These are phyloP conservation scores for Pezicula carpinea DNA, from an alignment of 2,329 filamentous ascomycete genomes.

Conservation along the genomic window DNA sequence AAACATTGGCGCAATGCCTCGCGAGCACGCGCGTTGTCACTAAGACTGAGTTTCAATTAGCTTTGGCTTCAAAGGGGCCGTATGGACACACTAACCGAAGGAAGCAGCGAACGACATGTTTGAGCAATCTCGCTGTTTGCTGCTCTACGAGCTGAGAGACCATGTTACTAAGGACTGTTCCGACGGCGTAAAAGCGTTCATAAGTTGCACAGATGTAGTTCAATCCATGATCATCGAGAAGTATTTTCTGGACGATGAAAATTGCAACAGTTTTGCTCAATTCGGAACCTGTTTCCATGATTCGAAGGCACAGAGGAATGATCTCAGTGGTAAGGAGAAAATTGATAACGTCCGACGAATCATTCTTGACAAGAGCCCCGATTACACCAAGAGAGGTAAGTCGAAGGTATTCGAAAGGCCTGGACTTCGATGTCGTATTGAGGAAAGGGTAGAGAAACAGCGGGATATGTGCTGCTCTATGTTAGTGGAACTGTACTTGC, in stretches of 20 bases:
- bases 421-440: conserved; percentile 96
- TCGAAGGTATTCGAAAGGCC: conserved; percentile 94
- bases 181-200: conserved; percentile 96
- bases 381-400: conserved; percentile 95
- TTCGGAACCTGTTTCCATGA: conserved; percentile 99
- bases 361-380: conserved; percentile 95
- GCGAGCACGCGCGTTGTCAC: conserved; percentile 91
- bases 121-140: conserved; percentile 90
- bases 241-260: conserved; percentile 98
- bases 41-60: conserved; percentile 54
- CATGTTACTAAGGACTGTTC: conserved; percentile 98
- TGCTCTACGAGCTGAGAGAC: conserved; percentile 96
- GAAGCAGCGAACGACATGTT: conserved; percentile 97
- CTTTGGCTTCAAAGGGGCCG: neutral
- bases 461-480: conserved; percentile 77
- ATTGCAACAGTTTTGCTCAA: conserved; percentile 98
- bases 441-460: conserved; percentile 97
- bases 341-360: conserved; percentile 97
- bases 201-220: conserved; percentile 99
- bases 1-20: conserved; percentile 95
- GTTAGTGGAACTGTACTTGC: conserved; percentile 10
- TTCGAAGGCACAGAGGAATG: conserved; percentile 92
- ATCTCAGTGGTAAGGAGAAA: conserved; percentile 98
- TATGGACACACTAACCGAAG: conserved; percentile 60
- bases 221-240: conserved; percentile 92